These are phyloP conservation scores for Celoporthe dispersa DNA, from an alignment of 2,329 filamentous ascomycete species.

Conservation along the genomic window DNA sequence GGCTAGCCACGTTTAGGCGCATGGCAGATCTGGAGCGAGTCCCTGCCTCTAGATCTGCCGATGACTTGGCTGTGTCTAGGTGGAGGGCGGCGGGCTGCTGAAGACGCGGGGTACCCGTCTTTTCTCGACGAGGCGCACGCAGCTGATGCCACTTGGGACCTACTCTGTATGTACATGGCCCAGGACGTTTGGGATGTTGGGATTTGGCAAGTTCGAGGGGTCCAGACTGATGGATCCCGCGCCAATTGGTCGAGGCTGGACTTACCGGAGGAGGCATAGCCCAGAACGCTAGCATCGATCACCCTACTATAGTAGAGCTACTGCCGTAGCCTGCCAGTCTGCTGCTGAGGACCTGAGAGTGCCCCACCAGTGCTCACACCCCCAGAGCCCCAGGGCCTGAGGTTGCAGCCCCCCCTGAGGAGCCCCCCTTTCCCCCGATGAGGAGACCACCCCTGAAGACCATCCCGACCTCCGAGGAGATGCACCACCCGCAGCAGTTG, in stretches of 20 bases:
- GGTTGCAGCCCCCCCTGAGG: background rate
- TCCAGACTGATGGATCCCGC: background rate
- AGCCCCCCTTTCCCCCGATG: background rate
- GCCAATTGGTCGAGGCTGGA: conserved; percentile 7
- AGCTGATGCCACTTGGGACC: background rate
- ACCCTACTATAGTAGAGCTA: background rate
- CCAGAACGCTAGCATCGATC: background rate
- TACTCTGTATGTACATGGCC: background rate
- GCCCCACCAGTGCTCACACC: background rate
- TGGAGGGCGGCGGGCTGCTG: background rate
- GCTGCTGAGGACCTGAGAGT: background rate
- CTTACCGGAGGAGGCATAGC: conserved; percentile 5
- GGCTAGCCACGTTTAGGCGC: background rate
- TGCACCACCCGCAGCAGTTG: background rate
- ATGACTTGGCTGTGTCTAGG: background rate
- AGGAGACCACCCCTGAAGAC: background rate
- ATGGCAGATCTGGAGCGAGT: conserved; percentile 1
- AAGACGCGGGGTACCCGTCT: background rate
- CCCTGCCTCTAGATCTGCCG: background rate
- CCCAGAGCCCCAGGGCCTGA: background rate
- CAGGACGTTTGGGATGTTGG: background rate
- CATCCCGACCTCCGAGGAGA: conserved; percentile 11
- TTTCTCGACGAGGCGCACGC: background rate
- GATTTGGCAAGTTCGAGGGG: background rate
- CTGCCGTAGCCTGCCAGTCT: background rate